A percentile compares a stretch with the other conserved stretches of the same genome.
phyloP scores from a whole-genome alignment of 257 asterid species.

The Ilex aquifolium region DNA sequence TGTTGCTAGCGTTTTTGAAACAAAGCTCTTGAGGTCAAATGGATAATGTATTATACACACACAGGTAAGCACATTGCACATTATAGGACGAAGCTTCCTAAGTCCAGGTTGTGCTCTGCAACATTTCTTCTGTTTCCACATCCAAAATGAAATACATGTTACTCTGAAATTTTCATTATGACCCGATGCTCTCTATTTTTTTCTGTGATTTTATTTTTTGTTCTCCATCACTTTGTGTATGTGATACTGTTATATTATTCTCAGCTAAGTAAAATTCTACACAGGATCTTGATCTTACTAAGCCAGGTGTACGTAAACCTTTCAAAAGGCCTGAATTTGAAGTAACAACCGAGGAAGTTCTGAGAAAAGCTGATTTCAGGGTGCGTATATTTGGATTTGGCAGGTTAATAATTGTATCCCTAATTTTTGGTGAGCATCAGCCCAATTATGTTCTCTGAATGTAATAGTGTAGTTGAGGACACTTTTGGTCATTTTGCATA shows the following conservation, averaged over 20 bases:
- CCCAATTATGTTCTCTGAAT: no score
- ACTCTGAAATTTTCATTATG: background rate
- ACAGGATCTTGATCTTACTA: constrained; percentile 83
- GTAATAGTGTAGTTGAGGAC: no score
- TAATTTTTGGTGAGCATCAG: no score
- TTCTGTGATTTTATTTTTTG: background rate
- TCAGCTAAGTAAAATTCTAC: constrained; percentile 11
- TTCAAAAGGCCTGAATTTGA: constrained; percentile 51
- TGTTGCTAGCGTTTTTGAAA: no score
- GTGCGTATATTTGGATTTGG: constrained; percentile 30
- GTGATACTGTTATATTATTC: constrained; percentile 10
- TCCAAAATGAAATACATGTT: background rate
- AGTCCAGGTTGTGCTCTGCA: no score
- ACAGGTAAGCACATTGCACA: no score
- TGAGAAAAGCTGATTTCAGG: constrained; percentile 93
- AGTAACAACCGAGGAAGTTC: constrained; percentile 77
- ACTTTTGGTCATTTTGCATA: no score
- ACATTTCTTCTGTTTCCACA: background rate
- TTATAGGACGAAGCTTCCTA: no score
- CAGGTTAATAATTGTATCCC: no score
- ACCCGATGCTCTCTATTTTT: background rate
- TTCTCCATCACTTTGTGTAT: constrained; percentile 8
- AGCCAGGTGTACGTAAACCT: constrained; percentile 63
- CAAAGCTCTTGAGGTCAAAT: no score
- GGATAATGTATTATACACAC: no score